phyloP scores from a whole-genome alignment of 2,329 filamentous ascomycete species.

The Hypoxylon sp. region DNA sequence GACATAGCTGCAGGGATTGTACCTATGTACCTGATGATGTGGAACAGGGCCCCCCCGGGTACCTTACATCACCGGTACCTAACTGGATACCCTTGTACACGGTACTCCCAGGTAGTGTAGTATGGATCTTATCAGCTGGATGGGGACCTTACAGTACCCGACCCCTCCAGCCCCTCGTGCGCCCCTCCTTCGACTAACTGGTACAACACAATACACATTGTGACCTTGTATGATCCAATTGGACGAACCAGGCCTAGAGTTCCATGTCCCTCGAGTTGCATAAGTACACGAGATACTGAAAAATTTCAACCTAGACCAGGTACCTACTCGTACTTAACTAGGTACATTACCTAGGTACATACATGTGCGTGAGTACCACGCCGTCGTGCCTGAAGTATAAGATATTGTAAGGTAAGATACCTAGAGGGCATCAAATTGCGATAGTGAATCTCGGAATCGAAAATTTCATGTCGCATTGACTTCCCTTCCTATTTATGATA shows the following conservation, averaged over 20 bases:
- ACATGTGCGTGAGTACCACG: slow-evolving; percentile 10
- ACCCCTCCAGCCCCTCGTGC: slow-evolving; percentile 10
- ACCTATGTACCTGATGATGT: not conserved
- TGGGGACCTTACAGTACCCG: no score
- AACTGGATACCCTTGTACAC: not conserved
- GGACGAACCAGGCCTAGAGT: not conserved
- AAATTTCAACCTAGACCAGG: not conserved
- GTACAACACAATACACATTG: slow-evolving; percentile 5
- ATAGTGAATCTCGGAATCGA: slow-evolving; percentile 9
- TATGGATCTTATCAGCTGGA: slow-evolving; percentile 11
- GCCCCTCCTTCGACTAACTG: slow-evolving; percentile 15
- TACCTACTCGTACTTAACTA: not conserved
- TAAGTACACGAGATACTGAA: not conserved
- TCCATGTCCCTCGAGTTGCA: not conserved
- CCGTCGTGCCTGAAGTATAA: slow-evolving; percentile 11
- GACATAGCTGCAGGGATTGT: not conserved
- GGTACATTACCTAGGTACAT: slow-evolving; percentile 5
- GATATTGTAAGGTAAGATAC: not conserved
- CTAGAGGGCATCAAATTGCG: slow-evolving; percentile 11
- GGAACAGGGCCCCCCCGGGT: not conserved
- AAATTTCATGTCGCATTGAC: slow-evolving; percentile 17
- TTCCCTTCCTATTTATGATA: slow-evolving; percentile 4
- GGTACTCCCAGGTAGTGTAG: not conserved
- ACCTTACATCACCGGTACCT: slow-evolving; percentile 6
- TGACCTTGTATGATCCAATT: not conserved